Conservation (phyloP, 345 rosid species). For the Hirschfeldia incana region DNA sequence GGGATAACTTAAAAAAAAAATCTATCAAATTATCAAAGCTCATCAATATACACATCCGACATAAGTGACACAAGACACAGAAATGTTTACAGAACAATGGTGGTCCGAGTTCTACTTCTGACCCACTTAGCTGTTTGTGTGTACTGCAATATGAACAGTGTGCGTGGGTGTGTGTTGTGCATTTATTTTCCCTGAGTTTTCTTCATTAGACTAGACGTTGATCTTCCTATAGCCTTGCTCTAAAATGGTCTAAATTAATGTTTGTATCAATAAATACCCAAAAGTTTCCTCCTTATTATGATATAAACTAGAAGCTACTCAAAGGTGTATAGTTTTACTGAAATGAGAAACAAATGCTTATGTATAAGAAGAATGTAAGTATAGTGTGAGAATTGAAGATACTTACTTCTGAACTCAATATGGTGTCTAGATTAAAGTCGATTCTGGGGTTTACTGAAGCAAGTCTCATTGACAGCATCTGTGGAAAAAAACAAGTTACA, state of each 20-base stretch:
- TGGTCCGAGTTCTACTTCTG: constrained; percentile 39
- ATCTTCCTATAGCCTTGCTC: constrained; percentile 29
- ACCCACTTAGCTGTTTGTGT: constrained; percentile 32
- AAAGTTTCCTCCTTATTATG: constrained; percentile 8
- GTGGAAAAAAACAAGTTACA: constrained; percentile 43
- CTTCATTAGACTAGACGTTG: constrained; percentile 28
- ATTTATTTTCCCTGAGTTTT: constrained; percentile 22
- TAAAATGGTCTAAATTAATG: constrained; percentile 34
- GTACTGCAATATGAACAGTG: constrained; percentile 19
- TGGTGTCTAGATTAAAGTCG: constrained; percentile 71
- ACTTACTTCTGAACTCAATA: constrained; percentile 82
- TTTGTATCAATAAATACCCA: constrained; percentile 29
- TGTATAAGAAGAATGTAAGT: neutral
- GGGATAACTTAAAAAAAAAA: neutral
- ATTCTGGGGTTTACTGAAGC: constrained; percentile 82
- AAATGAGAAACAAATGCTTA: neutral
- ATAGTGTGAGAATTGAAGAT: constrained; percentile 15
- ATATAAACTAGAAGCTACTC: constrained; percentile 17
- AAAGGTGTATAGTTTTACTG: constrained; percentile 2
- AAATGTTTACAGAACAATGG: constrained; percentile 37
- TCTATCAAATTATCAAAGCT: neutral
- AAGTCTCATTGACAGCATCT: constrained; percentile 96
- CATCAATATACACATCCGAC: constrained; percentile 34
- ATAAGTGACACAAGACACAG: constrained; percentile 34
- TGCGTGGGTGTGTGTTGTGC: constrained; percentile 12